Conservation (phyloP, 768 basidiomycete species). For the Trametes sanguinea region DNA sequence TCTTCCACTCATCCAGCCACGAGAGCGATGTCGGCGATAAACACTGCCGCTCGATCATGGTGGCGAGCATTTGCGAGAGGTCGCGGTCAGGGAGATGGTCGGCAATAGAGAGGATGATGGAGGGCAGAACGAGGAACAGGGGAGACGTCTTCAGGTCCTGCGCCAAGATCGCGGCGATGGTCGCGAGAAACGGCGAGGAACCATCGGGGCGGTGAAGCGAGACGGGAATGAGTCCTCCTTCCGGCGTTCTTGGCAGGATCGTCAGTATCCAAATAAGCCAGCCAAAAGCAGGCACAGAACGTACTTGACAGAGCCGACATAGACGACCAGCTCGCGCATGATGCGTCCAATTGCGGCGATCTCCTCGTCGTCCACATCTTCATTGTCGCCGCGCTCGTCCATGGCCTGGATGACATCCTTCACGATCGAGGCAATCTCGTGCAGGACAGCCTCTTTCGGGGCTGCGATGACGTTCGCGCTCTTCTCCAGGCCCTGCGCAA, state of each 20-base stretch:
- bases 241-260: conserved; percentile 40
- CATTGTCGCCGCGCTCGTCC: conserved; percentile 51
- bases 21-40: conserved; percentile 70
- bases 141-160: conserved; percentile 56
- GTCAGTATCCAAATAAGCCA: background rate
- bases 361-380: conserved; percentile 75
- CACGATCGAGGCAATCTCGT: conserved; percentile 68
- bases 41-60: conserved; percentile 68
- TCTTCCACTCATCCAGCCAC: conserved; percentile 71
- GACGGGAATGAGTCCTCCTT: conserved; percentile 48
- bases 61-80: conserved; percentile 58
- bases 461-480: conserved; percentile 24
- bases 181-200: conserved; percentile 60
- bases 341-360: conserved; percentile 64
- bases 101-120: conserved; percentile 63
- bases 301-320: conserved; percentile 59
- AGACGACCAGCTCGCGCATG: conserved; percentile 57
- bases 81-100: conserved; percentile 71
- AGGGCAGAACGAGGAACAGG: conserved; percentile 61
- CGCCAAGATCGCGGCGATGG: conserved; percentile 61
- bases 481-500: conserved; percentile 37
- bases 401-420: conserved; percentile 76
- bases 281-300: conserved; percentile 27
- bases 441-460: conserved; percentile 46
- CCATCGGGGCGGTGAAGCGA: conserved; percentile 57